phyloP scores from a whole-genome alignment of 495 filamentous ascomycete species.

The Parachaetomium inaequale region DNA sequence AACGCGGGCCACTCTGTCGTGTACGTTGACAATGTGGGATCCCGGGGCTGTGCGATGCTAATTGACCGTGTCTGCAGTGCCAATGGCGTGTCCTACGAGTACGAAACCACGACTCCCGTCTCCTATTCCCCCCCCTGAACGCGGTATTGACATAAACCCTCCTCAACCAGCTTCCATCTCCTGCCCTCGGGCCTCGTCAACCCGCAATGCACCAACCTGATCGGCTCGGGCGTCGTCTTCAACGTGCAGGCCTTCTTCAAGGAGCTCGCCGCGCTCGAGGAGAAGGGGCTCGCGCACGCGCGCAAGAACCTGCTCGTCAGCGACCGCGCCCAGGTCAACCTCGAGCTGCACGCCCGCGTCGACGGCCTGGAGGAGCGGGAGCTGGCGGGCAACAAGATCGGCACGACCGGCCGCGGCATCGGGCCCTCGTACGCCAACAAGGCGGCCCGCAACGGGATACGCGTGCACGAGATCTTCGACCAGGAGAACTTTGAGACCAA shows the following conservation, averaged over 20 bases:
- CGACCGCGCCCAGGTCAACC: conserved; percentile 77
- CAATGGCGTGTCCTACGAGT: conserved; percentile 37
- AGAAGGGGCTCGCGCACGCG: conserved; percentile 65
- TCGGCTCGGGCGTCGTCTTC: conserved; percentile 81
- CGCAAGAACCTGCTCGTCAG: conserved; percentile 70
- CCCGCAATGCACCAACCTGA: conserved; percentile 72
- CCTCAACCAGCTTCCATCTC: conserved; percentile 59
- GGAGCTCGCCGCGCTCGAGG: conserved; percentile 67
- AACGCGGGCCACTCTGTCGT: conserved; percentile 57
- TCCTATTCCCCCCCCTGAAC: not conserved
- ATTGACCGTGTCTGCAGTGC: conserved; percentile 28
- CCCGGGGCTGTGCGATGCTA: conserved; percentile 41
- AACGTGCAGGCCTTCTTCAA: conserved; percentile 78
- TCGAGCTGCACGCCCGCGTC: conserved; percentile 77
- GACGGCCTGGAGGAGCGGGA: conserved; percentile 79
- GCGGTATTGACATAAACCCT: not conserved
- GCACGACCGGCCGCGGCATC: conserved; percentile 62
- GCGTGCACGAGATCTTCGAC: conserved; percentile 73
- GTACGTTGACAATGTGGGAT: conserved; percentile 51
- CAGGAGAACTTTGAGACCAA: conserved; percentile 65
- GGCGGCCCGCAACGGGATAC: conserved; percentile 68
- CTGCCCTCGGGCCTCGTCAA: conserved; percentile 69
- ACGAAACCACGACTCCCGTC: conserved; percentile 15
- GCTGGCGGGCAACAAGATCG: conserved; percentile 57
- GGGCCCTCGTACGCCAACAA: conserved; percentile 83